Evolutionary conservation across 2,329 filamentous ascomycete species (phyloP).

Genomic region (Sclerotinia subarctica): DNA sequence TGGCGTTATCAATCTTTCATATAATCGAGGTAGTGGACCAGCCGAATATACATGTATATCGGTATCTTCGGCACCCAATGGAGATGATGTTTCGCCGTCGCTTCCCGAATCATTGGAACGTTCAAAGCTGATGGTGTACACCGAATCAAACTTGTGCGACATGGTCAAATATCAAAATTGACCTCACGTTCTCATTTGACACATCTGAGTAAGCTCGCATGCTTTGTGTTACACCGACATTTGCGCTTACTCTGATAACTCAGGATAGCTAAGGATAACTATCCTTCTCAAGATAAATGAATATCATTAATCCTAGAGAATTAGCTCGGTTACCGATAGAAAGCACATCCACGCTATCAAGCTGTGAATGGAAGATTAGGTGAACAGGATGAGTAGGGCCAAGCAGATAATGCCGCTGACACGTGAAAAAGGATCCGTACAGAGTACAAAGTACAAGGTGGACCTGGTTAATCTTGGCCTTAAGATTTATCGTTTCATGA

Average conservation of each 20-base stretch:
- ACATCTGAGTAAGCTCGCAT: conserved; percentile 16
- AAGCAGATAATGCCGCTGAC: conserved; percentile 1
- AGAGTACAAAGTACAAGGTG: conserved; percentile 9
- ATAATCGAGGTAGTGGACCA: conserved; percentile 8
- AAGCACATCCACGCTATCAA: not conserved
- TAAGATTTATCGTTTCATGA: not conserved
- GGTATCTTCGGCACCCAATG: conserved; percentile 10
- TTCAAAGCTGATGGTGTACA: conserved; percentile 10
- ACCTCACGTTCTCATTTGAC: conserved; percentile 10
- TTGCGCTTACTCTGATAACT: conserved; percentile 13
- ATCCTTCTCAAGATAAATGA: not conserved
- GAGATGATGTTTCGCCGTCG: conserved; percentile 13
- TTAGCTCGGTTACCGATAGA: not conserved
- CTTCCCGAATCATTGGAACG: conserved; percentile 3
- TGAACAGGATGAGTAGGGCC: not conserved
- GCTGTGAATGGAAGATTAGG: not conserved
- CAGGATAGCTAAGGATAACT: not conserved
- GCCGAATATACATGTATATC: not conserved
- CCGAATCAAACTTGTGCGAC: conserved; percentile 9
- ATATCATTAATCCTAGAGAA: not conserved
- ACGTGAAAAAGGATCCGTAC: conserved; percentile 16
- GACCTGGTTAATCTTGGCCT: not conserved
- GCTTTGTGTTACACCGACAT: conserved; percentile 21
- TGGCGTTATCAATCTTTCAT: conserved; percentile 11
- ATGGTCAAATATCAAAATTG: conserved; percentile 3